Percentiles rank a stretch among this genome's conserved stretches.
Evolutionary conservation across 768 basidiomycete species (phyloP).

Genomic region (Trametes gibbosa): DNA sequence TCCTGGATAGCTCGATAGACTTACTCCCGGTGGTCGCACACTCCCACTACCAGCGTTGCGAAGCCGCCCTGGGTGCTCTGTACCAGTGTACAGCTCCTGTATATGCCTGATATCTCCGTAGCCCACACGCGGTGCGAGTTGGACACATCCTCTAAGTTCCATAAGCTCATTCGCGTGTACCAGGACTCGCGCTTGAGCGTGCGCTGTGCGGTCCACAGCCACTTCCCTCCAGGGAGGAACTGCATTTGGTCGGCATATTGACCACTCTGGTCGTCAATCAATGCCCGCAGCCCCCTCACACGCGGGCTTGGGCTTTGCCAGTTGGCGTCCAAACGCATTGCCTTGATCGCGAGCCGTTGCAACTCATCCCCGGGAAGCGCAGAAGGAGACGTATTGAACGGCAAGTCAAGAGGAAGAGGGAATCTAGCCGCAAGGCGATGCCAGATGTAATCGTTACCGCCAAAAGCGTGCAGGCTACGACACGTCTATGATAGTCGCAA

Average conservation of each 20-base stretch:
- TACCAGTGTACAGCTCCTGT: constrained; percentile 22
- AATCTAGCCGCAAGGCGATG: constrained; percentile 37
- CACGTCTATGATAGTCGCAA: constrained; percentile 43
- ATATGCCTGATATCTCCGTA: constrained; percentile 27
- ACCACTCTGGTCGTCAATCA: constrained; percentile 33
- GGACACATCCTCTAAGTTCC: constrained; percentile 37
- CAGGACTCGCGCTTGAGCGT: constrained; percentile 29
- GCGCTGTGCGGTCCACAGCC: constrained; percentile 46
- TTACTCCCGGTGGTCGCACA: constrained; percentile 25
- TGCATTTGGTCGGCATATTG: constrained; percentile 45
- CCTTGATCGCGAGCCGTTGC: constrained; percentile 40
- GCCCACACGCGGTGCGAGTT: constrained; percentile 24
- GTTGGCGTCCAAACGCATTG: constrained; percentile 49
- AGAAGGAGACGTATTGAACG: constrained; percentile 31
- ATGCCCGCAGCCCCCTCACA: constrained; percentile 36
- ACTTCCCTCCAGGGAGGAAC: constrained; percentile 45
- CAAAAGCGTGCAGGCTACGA: constrained; percentile 56
- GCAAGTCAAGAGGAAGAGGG: constrained; percentile 42
- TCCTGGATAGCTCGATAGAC: neutral
- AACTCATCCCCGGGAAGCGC: constrained; percentile 40
- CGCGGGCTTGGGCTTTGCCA: constrained; percentile 41
- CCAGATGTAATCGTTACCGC: constrained; percentile 53
- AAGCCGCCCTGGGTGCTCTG: constrained; percentile 11
- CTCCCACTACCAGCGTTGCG: constrained; percentile 24
- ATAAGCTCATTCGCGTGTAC: constrained; percentile 41